Evolutionary conservation across 768 basidiomycete genomes (phyloP), one percentile per base, ranked within the genome.

Genomic region (Saitozyma sp.): DNA sequence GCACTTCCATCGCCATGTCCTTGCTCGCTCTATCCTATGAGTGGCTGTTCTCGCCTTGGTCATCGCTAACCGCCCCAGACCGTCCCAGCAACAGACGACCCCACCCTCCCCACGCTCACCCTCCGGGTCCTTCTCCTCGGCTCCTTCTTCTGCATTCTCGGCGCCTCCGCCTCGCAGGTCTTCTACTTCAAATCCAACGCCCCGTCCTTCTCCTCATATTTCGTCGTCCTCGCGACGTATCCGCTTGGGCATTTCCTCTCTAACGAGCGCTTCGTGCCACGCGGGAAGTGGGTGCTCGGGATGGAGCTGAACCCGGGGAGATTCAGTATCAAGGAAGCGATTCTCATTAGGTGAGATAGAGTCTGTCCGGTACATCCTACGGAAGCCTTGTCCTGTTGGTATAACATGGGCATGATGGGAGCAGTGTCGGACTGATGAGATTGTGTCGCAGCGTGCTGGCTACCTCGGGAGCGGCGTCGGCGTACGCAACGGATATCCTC

Each of bases 141-240:
- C 10, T 62, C 63, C 2, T 41, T 73, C 2, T 80, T 80, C 66
- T 79, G 78, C 45, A 54, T 77, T 6, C 43, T 78, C 0, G 80
- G 78, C 6, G 78, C 80, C 7, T 72, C 70, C 6, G 74, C 78
- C 0, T 77, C 78, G 19, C 66, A 76, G 62, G 65, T 78, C 8
- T 78, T 78, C 61, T 78, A 79, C 66, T 80, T 80, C 74, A 80
- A 78, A 51, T 66, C 69, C 13, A 78, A 76, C 53, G 73, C 76
- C 6, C 76, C 77, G 6, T 51, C 62, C 10, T 77, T 78, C 59
- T 77, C 74, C 9, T 62, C 62, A 10, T 79, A 78, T 62, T 80
- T 79, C 58, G 74, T 79, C 17, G 70, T 79, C 14, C 68, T 80
- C 14, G 75, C 71, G 2, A 79, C 76, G 1, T 78, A 77, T 56